phyloP scores from a whole-genome alignment of 768 basidiomycete species.

The Xerocomellus amylosporus region DNA sequence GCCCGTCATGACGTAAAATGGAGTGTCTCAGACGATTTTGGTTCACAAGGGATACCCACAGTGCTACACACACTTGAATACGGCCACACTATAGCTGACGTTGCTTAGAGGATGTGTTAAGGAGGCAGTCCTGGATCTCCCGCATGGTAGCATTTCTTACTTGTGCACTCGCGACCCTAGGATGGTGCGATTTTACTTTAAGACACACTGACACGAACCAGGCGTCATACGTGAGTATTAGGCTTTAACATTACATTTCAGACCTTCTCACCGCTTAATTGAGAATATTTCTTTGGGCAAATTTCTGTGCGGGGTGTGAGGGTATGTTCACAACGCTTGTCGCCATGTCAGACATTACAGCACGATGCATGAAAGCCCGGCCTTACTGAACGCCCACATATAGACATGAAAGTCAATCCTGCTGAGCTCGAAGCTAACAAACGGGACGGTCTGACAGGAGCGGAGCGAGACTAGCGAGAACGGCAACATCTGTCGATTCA shows the following conservation, averaged over 20 bases:
- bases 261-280: slow-evolving; percentile 21
- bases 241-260: slow-evolving; percentile 13
- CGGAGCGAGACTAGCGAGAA: slow-evolving; percentile 12
- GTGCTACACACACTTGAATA: slow-evolving; percentile 2
- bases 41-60: slow-evolving; percentile 4
- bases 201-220: background rate
- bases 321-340: background rate
- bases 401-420: background rate
- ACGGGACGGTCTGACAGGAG: slow-evolving; percentile 14
- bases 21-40: background rate
- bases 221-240: slow-evolving; percentile 8
- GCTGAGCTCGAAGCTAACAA: slow-evolving; percentile 2
- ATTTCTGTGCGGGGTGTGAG: background rate
- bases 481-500: slow-evolving; percentile 11
- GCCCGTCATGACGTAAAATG: slow-evolving; percentile 21
- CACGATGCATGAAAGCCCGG: background rate
- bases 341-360: background rate
- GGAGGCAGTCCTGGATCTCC: background rate
- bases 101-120: background rate
- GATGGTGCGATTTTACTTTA: background rate
- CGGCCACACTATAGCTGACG: background rate
- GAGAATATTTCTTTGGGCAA: slow-evolving; percentile 5
- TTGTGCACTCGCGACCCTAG: background rate
- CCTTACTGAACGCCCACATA: background rate
- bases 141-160: background rate